Evolutionary conservation across 2,329 filamentous ascomycete genomes (phyloP), one percentile per base, ranked within the genome.

Genomic region (Trematosphaeria pertusa): DNA sequence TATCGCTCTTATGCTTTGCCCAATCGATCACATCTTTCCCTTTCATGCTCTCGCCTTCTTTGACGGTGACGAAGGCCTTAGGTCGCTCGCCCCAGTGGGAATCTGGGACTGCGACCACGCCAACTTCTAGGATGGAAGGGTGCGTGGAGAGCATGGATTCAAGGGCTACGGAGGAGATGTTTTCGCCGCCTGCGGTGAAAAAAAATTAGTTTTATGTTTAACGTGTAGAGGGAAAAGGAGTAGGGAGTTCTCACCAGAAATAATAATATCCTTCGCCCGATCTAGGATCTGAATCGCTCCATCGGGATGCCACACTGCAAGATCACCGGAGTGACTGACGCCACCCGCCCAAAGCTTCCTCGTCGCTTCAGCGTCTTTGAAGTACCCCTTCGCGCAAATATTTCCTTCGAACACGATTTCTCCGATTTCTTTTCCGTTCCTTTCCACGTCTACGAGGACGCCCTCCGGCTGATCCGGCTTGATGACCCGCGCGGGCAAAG

Each of bases 231-330:
- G 18, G 14, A 7, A 22, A 5, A 6, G 18, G 6, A 38, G 15
- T 10, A 34, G 6, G 19, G 35, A 19, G 22, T 38, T 71, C 80
- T 59, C 77, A 89, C 89, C 89, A 42, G 89, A 95, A 54, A 99
- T 99, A 64, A 99, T 99, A 42, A 99, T 97, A 68, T 99, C 94
- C 77, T 99, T 99, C 11, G 91, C 89, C 15, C 94, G 83, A 73
- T 99, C 94, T 48, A 95, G 78, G 54, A 99, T 96, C 76, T 97
- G 91, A 34, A 91, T 87, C 47, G 89, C 88, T 1, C 93, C 92
- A 68, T 97, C 94, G 0, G 87, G 81, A 74, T 97, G 90, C 88
- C 89, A 92, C 0, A 97, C 92, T 1, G 94, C 94, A 37, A 99
- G 73, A 70, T 99, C 94, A 0, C 94, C 94, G 12, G 88, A 93